Evolutionary conservation across 1,139 yeast genomes (phyloP).

Genomic region (Ogataea hybrid): DNA sequence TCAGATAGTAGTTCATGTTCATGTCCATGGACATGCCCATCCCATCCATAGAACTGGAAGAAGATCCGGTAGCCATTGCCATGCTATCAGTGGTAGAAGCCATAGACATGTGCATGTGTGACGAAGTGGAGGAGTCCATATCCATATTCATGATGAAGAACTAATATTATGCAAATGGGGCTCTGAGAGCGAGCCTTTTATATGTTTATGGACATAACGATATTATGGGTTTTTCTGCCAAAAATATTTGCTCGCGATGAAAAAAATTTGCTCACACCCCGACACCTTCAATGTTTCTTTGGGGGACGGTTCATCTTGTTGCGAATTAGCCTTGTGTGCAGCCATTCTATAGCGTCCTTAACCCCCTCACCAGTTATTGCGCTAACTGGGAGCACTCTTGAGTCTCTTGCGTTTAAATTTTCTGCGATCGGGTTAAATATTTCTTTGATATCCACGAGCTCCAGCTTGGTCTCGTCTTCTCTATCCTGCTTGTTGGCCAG

Average conservation of each 20-base stretch:
- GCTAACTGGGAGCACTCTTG: conserved; percentile 84
- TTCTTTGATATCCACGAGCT: conserved; percentile 74
- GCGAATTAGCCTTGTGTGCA: conserved; percentile 69
- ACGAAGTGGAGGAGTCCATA: conserved; percentile 6
- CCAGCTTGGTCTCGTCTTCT: conserved; percentile 60
- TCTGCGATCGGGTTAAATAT: conserved; percentile 76
- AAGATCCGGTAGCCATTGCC: conserved; percentile 2
- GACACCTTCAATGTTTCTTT: conserved; percentile 15
- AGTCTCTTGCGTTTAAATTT: conserved; percentile 85
- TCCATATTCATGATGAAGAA: conserved; percentile 4
- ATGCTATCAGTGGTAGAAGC: neutral
- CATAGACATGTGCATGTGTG: neutral
- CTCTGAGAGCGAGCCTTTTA: neutral
- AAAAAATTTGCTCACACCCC: conserved; percentile 9
- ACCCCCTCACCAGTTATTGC: conserved; percentile 88
- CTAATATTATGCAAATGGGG: neutral
- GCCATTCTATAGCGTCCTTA: conserved; percentile 85
- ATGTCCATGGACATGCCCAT: conserved; percentile 20
- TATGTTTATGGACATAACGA: neutral
- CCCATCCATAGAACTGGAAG: conserved; percentile 3
- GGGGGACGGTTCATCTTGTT: conserved; percentile 80
- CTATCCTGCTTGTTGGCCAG: conserved; percentile 94
- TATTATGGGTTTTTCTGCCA: neutral
- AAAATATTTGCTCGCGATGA: conserved; percentile 6
- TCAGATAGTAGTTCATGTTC: conserved; percentile 58